Percentiles rank a stretch among this genome's conserved stretches.
phyloP scores from a whole-genome alignment of 2,329 filamentous ascomycete genomes.

The Blumeria hordei region DNA sequence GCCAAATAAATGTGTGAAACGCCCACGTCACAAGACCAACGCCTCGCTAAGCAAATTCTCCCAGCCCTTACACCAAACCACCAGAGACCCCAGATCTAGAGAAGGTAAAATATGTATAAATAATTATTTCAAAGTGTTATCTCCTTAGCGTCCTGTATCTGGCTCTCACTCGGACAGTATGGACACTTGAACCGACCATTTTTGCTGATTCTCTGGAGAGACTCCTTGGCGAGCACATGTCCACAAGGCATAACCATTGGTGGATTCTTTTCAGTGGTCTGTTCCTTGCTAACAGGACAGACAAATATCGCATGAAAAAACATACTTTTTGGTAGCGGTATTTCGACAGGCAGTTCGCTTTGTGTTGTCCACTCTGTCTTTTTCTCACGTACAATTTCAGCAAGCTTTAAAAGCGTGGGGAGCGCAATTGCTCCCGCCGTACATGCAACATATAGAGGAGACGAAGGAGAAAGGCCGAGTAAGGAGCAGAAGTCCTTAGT shows the following conservation, averaged over 20 bases:
- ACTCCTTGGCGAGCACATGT: constrained; percentile 76
- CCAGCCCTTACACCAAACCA: no score
- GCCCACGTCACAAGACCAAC: no score
- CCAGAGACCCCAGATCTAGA: no score
- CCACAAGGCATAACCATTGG: constrained; percentile 95
- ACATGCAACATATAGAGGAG: constrained; percentile 74
- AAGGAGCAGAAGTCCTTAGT: constrained; percentile 86
- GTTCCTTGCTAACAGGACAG: constrained; percentile 89
- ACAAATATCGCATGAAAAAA: constrained; percentile 93
- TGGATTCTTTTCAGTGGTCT: constrained; percentile 77
- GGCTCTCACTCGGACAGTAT: constrained; percentile 74
- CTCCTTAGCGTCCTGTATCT: constrained; percentile 40
- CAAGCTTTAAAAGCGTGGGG: constrained; percentile 70
- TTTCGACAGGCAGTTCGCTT: constrained; percentile 67
- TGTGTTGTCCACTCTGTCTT: constrained; percentile 86
- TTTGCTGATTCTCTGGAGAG: constrained; percentile 56
- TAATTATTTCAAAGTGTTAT: constrained; percentile 7
- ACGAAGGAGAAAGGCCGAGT: constrained; percentile 71
- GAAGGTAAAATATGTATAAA: no score
- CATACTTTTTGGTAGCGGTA: constrained; percentile 32
- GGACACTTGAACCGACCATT: constrained; percentile 76
- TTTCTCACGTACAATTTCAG: constrained; percentile 66
- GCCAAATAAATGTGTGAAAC: no score
- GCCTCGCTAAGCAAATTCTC: no score
- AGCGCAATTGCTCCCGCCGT: constrained; percentile 84